A percentile compares a stretch with the other conserved stretches of the same genome.
These are phyloP conservation scores for Peniophora sp. DNA, from an alignment of 1,284 basidiomycete species.

Conservation along the genomic window DNA sequence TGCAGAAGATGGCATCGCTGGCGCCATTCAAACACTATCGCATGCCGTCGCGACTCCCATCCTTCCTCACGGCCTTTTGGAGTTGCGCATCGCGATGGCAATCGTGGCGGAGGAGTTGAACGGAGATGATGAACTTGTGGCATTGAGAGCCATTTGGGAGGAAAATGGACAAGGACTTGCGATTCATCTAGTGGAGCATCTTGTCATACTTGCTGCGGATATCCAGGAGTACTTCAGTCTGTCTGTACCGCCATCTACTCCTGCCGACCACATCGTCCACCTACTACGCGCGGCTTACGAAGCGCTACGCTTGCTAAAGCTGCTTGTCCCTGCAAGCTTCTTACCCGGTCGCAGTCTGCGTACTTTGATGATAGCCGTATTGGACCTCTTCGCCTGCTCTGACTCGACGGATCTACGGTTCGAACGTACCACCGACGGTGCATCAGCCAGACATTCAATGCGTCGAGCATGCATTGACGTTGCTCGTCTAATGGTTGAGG, in stretches of 20 bases:
- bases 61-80: slow-evolving; percentile 41
- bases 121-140: slow-evolving; percentile 41
- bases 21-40: slow-evolving; percentile 55
- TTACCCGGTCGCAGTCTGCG: slow-evolving; percentile 42
- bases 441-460: slow-evolving; percentile 29
- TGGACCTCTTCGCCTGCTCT: slow-evolving; percentile 50
- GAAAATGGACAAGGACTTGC: slow-evolving; percentile 48
- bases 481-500: slow-evolving; percentile 32
- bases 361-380: slow-evolving; percentile 31
- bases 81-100: slow-evolving; percentile 53
- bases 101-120: slow-evolving; percentile 46
- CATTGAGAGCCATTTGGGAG: slow-evolving; percentile 51
- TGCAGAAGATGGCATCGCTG: slow-evolving; percentile 53
- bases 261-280: slow-evolving; percentile 36
- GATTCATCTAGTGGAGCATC: slow-evolving; percentile 44
- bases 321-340: slow-evolving; percentile 36
- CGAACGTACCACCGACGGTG: slow-evolving; percentile 24
- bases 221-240: slow-evolving; percentile 43
- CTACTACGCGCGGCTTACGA: slow-evolving; percentile 49
- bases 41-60: slow-evolving; percentile 37
- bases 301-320: slow-evolving; percentile 40
- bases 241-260: slow-evolving; percentile 19
- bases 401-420: slow-evolving; percentile 37
- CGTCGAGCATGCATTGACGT: slow-evolving; percentile 37
- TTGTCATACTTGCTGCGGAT: slow-evolving; percentile 40